Percentiles rank a stretch among this genome's conserved stretches.
phyloP scores from a whole-genome alignment of 2,329 filamentous ascomycete genomes.

The Claviceps sp. region DNA sequence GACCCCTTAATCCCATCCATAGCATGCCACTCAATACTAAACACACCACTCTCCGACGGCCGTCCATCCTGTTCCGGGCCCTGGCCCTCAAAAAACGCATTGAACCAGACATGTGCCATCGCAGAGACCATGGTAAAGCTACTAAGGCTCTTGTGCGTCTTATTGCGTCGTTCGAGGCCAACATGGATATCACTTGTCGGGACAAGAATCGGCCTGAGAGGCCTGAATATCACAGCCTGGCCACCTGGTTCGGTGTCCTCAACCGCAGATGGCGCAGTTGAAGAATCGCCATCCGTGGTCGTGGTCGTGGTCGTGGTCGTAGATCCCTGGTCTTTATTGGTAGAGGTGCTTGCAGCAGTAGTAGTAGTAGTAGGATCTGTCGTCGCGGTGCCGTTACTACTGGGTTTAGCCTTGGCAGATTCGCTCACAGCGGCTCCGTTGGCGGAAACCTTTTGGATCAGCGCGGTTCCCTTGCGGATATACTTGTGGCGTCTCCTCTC shows the following conservation, averaged over 20 bases:
- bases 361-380: slow-evolving; percentile 9
- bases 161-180: slow-evolving; percentile 75
- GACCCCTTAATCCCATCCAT: slow-evolving; percentile 96
- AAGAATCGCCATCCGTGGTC: not conserved
- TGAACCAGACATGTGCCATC: slow-evolving; percentile 95
- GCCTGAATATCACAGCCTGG: slow-evolving; percentile 66
- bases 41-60: slow-evolving; percentile 52
- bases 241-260: slow-evolving; percentile 41
- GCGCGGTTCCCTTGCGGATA: slow-evolving; percentile 18
- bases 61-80: slow-evolving; percentile 55
- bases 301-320: slow-evolving; percentile 4
- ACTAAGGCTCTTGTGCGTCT: slow-evolving; percentile 61
- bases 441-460: slow-evolving; percentile 20
- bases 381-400: slow-evolving; percentile 3
- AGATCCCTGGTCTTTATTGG: too few relatives aligned
- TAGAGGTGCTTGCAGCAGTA: too few relatives aligned
- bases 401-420: slow-evolving; percentile 12
- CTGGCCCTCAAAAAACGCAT: slow-evolving; percentile 78
- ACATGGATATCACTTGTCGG: slow-evolving; percentile 82
- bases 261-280: not conserved
- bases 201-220: slow-evolving; percentile 52
- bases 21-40: slow-evolving; percentile 44
- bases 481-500: slow-evolving; percentile 11
- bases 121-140: slow-evolving; percentile 84
- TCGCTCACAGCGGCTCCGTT: slow-evolving; percentile 9